Conservation (phyloP, 1,284 basidiomycete genomes). For the Papiliotrema laurentii region DNA sequence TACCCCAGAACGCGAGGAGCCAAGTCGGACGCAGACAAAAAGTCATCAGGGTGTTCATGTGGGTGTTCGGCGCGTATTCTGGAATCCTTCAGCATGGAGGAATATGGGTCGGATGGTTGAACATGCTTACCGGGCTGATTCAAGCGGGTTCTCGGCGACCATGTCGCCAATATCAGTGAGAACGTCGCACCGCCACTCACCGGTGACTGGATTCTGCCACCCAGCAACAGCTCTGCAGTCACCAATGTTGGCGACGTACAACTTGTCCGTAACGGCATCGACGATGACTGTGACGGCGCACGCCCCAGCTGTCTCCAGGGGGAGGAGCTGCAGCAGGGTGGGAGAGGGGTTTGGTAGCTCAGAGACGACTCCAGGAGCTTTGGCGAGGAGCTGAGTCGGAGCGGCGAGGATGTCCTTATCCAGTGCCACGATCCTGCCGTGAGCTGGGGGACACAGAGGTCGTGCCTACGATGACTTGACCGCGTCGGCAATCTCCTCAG, state of each 20-base stretch:
- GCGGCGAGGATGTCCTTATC: slow-evolving; percentile 53
- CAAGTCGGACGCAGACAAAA: too few species aligned
- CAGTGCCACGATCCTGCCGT: slow-evolving; percentile 46
- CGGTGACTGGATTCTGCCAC: slow-evolving; percentile 61
- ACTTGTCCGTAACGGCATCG: slow-evolving; percentile 67
- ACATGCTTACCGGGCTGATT: slow-evolving; percentile 50
- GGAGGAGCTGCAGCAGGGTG: slow-evolving; percentile 58
- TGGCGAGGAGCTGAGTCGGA: slow-evolving; percentile 25
- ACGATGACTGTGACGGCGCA: slow-evolving; percentile 69
- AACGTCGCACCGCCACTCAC: slow-evolving; percentile 82
- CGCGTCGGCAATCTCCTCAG: slow-evolving; percentile 6
- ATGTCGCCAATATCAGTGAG: slow-evolving; percentile 73
- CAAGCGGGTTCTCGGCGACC: slow-evolving; percentile 79
- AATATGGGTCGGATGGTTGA: neutral
- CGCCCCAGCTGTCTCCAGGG: slow-evolving; percentile 58
- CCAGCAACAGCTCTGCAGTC: slow-evolving; percentile 92
- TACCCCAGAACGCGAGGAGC: too few species aligned
- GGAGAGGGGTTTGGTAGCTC: slow-evolving; percentile 13
- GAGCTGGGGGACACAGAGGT: neutral
- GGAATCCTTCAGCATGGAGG: too few species aligned
- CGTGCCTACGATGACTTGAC: slow-evolving; percentile 30
- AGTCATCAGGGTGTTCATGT: too few species aligned
- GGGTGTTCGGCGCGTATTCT: too few species aligned
- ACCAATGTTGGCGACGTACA: slow-evolving; percentile 85
- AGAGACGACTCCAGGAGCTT: neutral